phyloP scores from a whole-genome alignment of 257 asterid genomes.

The Schizonepeta tenuifolia region DNA sequence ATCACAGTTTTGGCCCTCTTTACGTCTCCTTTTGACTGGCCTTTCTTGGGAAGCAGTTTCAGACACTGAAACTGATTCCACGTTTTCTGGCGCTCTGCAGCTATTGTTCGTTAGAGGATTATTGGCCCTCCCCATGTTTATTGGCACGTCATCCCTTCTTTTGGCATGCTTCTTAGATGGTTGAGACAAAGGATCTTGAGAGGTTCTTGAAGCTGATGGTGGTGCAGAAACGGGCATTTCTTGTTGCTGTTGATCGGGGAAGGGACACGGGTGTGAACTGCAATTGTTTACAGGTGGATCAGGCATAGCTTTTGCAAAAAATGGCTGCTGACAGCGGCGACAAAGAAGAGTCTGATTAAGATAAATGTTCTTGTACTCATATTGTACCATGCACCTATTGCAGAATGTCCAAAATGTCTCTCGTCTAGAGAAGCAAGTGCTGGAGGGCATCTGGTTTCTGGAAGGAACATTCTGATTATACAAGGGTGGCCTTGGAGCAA shows the following conservation, averaged over 20 bases:
- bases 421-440: slow-evolving; percentile 28
- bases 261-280: slow-evolving; percentile 20
- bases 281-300: slow-evolving; percentile 36
- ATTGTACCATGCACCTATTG: slow-evolving; percentile 43
- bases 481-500: slow-evolving; percentile 9
- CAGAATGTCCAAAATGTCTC: slow-evolving; percentile 71
- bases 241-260: slow-evolving; percentile 36
- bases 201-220: slow-evolving; percentile 19
- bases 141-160: slow-evolving; percentile 33
- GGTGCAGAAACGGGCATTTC: slow-evolving; percentile 22
- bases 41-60: slow-evolving; percentile 31
- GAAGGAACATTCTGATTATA: slow-evolving; percentile 9
- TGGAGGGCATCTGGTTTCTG: slow-evolving; percentile 30
- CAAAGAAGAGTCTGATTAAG: slow-evolving; percentile 55
- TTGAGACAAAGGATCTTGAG: slow-evolving; percentile 31
- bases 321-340: slow-evolving; percentile 48
- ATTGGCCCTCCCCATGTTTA: slow-evolving; percentile 13
- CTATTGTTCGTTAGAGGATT: slow-evolving; percentile 3
- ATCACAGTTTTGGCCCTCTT: slow-evolving; percentile 27
- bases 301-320: slow-evolving; percentile 52
- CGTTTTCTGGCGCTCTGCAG: slow-evolving; percentile 18
- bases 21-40: slow-evolving; percentile 48
- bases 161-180: slow-evolving; percentile 31
- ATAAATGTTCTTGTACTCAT: slow-evolving; percentile 40
- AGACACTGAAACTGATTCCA: slow-evolving; percentile 36